Evolutionary conservation across 2,329 filamentous ascomycete genomes (phyloP).

Genomic region (Pseudocercospora pini-densiflorae): DNA sequence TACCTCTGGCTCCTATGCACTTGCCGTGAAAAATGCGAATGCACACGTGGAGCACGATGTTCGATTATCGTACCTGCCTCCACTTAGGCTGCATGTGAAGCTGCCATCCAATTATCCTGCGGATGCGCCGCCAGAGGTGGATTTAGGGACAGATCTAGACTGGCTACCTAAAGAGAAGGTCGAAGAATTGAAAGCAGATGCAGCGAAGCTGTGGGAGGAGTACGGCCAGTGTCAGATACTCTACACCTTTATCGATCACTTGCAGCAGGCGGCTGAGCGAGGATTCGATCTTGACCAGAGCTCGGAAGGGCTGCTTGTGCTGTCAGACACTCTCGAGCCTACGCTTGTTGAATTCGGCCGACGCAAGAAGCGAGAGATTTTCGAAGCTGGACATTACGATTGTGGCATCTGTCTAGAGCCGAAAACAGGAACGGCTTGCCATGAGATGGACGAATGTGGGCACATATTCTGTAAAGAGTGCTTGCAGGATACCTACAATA

Average conservation of each 20-base stretch:
- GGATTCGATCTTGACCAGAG: slow-evolving; percentile 56
- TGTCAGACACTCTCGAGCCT: slow-evolving; percentile 62
- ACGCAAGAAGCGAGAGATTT: slow-evolving; percentile 72
- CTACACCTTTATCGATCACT: slow-evolving; percentile 63
- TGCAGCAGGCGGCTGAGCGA: slow-evolving; percentile 62
- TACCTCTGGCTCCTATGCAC: slow-evolving; percentile 9
- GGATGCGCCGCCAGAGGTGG: slow-evolving; percentile 54
- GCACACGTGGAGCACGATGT: slow-evolving; percentile 44
- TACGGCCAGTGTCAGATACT: slow-evolving; percentile 61
- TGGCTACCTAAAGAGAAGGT: slow-evolving; percentile 59
- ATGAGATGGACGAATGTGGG: slow-evolving; percentile 79
- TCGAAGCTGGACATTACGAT: slow-evolving; percentile 82
- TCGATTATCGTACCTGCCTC: slow-evolving; percentile 61
- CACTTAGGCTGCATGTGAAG: slow-evolving; percentile 57
- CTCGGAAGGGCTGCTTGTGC: slow-evolving; percentile 48
- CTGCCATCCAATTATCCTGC: slow-evolving; percentile 63
- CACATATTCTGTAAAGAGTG: slow-evolving; percentile 94
- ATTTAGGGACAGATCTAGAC: slow-evolving; percentile 52
- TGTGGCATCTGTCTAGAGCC: slow-evolving; percentile 90
- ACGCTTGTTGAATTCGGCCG: slow-evolving; percentile 78
- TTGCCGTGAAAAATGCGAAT: slow-evolving; percentile 17
- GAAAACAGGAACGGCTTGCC: slow-evolving; percentile 78
- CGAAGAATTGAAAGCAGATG: slow-evolving; percentile 52
- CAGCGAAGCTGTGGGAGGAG: slow-evolving; percentile 62
- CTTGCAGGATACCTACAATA: slow-evolving; percentile 86